Conservation (phyloP, 2,329 filamentous ascomycete genomes). For the Biscogniauxia marginata region DNA sequence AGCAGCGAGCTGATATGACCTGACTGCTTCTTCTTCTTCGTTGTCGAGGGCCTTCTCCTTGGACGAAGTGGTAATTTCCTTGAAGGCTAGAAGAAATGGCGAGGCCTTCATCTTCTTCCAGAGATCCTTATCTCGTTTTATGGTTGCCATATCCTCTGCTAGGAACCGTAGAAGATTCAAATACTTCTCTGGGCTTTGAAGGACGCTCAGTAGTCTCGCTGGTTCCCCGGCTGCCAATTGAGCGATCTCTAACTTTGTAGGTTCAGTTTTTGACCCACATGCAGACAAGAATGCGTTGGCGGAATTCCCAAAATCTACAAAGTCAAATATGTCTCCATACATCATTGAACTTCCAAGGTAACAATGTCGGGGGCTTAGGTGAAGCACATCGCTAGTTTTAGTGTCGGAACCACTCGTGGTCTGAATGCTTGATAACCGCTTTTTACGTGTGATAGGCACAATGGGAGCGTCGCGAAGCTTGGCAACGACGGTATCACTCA, state of each 20-base stretch:
- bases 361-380: slow-evolving; percentile 68
- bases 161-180: slow-evolving; percentile 77
- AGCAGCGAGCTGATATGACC: slow-evolving; percentile 74
- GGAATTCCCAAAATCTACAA: slow-evolving; percentile 87
- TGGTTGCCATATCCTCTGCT: slow-evolving; percentile 65
- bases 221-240: slow-evolving; percentile 81
- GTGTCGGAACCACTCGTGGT: slow-evolving; percentile 37
- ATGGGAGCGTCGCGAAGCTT: slow-evolving; percentile 66
- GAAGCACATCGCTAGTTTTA: slow-evolving; percentile 40
- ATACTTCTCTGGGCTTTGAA: slow-evolving; percentile 84
- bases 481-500: slow-evolving; percentile 60
- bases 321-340: slow-evolving; percentile 93
- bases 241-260: slow-evolving; percentile 82
- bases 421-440: slow-evolving; percentile 23
- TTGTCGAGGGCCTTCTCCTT: slow-evolving; percentile 50
- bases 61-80: slow-evolving; percentile 57
- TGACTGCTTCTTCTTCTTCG: slow-evolving; percentile 64
- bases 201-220: slow-evolving; percentile 72
- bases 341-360: slow-evolving; percentile 71
- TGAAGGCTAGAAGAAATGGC: slow-evolving; percentile 79
- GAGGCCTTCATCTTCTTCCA: slow-evolving; percentile 73
- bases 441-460: slow-evolving; percentile 60
- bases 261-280: slow-evolving; percentile 88
- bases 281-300: slow-evolving; percentile 87
- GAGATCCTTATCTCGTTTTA: slow-evolving; percentile 78